Base-by-base conservation (phyloP, 306 rosid genomes). In the Acmispon strigosus region DNA sequence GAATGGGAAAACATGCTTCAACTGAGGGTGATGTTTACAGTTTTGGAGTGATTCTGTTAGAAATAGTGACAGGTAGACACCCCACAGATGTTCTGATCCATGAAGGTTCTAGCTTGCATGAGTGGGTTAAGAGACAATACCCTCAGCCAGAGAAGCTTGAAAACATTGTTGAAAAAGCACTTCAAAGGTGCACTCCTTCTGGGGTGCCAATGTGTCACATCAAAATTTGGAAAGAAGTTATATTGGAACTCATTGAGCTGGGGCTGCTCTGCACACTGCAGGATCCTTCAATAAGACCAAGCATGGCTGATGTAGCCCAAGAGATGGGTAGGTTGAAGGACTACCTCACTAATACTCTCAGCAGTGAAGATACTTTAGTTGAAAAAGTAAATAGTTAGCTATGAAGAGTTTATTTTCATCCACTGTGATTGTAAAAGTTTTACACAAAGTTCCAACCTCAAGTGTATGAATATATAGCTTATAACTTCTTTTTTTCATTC, bases 261-360 rank as follows among this genome's bases (percentile, higher is more conserved):
- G 97, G 97, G 10, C 88, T 94, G 4, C 59, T 94, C 53, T 94
- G 97, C 88, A 90, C 97, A 4, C 96, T 86, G 68, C 62, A 66
- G 77, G 84, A 57, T 58, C 88, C 96, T 67, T 71, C 96, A n/a
- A 72, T 82, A 58, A 84, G 98, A 64, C 98, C 98, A 55, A 87
- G 17, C 75, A 94, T 94, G 98, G 39, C 75, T 19, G 92, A 94
- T 60, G 59, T 80, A n/a, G 96, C 98, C 2, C 87, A 84, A 66
- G 97, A 90, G 63, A 86, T 86, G 80, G 82, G 89, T 1, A 85
- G 70, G 58, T 70, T 94, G 78, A 89, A 89, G 88, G 96, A 89
- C 22, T 85, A 83, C 70, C 78, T 94, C 69, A 71, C 76, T 10
- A 85, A 72, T 66, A 47, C 67, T 53, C 50, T 61, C 24, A 16